Base-by-base conservation (phyloP, 2,329 filamentous ascomycete species). In the Exophiala lecanii-corni region DNA sequence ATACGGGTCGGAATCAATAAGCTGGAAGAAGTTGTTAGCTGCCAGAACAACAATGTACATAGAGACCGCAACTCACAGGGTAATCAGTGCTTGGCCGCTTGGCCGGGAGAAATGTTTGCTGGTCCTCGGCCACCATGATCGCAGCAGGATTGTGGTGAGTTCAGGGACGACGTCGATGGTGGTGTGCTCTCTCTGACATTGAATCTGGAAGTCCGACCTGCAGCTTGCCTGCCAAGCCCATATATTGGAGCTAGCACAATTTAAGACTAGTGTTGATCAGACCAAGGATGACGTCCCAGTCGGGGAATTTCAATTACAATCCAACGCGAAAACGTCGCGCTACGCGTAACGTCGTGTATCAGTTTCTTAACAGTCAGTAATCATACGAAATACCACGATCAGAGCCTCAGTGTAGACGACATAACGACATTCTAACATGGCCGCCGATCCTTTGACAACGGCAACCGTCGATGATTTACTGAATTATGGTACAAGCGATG, bases 1-100 rank as follows among this genome's bases (percentile, higher is more conserved):
- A 64, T 89, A 96, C 89, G 92, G 92, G 70, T 98, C 92, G 73
- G 87, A 94, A 75, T 98, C 92, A 70, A 98, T 97, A 72, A 97
- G 85, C 92, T 98, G 71, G 53, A 55, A 40, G 56, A 61, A 61
- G 32, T 43, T 51, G 45, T 57, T 53, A 56, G 57, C 47, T 42
- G 41, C 41, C 39, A 32, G 28, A 36, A 26, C 34, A 17, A 33
- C 39, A 21, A 23, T 35, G 41, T 21, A 5, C 17, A 36, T 19
- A 21, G 17, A 49, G 28, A 39, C 17, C 37, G 15, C 58, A 45
- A 42, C 86, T 61, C 73, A 97, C 92, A 46, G 91, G 91, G 66
- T 86, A 97, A 49, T 92, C 83, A 59, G 86, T 86, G 64, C 82
- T 75, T 58, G 89, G 71, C 63, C 81, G 76, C 79, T 92, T 94